phyloP scores from a whole-genome alignment of 768 basidiomycete species.

The Pleurotus platypus region DNA sequence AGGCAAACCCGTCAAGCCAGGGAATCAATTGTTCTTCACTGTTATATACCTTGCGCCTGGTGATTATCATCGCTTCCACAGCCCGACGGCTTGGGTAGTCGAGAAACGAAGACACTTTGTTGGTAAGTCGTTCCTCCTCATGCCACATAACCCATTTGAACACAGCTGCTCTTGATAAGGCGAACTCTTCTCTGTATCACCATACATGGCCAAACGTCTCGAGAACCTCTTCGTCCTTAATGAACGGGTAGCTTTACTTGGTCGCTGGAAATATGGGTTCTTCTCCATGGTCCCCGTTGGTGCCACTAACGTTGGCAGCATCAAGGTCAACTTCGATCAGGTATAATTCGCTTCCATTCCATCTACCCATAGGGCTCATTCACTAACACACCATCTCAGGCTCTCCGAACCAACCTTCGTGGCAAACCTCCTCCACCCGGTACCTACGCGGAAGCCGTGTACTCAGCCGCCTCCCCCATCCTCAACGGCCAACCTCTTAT shows the following conservation, averaged over 20 bases:
- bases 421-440: constrained; percentile 71
- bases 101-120: constrained; percentile 94
- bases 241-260: constrained; percentile 93
- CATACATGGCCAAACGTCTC: constrained; percentile 89
- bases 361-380: not conserved
- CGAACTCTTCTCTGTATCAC: constrained; percentile 94
- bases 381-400: constrained; percentile 33
- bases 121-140: constrained; percentile 42
- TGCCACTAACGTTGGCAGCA: constrained; percentile 96
- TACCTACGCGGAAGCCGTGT: constrained; percentile 90
- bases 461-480: constrained; percentile 77
- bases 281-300: constrained; percentile 98
- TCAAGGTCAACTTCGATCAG: constrained; percentile 93
- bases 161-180: constrained; percentile 35
- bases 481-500: constrained; percentile 85
- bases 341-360: constrained; percentile 28
- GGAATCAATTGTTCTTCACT: constrained; percentile 85
- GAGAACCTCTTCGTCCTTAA: constrained; percentile 97
- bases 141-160: not conserved
- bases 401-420: constrained; percentile 86
- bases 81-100: constrained; percentile 94
- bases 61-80: constrained; percentile 98
- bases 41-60: constrained; percentile 98
- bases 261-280: constrained; percentile 93
- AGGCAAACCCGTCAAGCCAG: constrained; percentile 55